phyloP scores from a whole-genome alignment of 2,329 filamentous ascomycete species.

The Dissoconium aciculare region DNA sequence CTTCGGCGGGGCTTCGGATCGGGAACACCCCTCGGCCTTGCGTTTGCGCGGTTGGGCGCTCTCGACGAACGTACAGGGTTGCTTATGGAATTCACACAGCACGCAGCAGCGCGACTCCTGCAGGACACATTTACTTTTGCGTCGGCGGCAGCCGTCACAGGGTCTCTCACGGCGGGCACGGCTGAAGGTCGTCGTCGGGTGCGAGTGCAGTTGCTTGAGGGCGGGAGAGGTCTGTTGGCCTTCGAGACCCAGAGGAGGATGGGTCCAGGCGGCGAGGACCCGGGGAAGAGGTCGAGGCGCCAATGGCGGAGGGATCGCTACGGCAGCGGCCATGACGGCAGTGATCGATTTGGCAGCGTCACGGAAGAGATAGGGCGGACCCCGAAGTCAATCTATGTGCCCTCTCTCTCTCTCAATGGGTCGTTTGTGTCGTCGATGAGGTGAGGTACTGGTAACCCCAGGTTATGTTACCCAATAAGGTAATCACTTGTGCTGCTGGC shows the following conservation, averaged over 20 bases:
- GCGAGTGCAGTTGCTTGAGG: conserved; percentile 20
- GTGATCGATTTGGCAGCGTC: background rate
- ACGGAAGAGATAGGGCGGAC: background rate
- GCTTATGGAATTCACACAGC: conserved; percentile 61
- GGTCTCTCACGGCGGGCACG: conserved; percentile 22
- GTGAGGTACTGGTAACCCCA: no score
- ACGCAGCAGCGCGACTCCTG: conserved; percentile 58
- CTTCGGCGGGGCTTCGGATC: conserved; percentile 14
- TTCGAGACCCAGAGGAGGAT: conserved; percentile 27
- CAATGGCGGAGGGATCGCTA: conserved; percentile 7
- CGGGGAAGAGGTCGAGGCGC: conserved; percentile 5
- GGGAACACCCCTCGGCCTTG: conserved; percentile 49
- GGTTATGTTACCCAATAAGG: no score
- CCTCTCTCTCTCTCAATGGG: background rate
- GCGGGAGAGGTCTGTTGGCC: conserved; percentile 30
- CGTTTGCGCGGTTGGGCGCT: conserved; percentile 67
- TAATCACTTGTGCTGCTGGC: no score
- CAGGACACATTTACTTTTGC: conserved; percentile 62
- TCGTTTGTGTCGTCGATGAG: background rate
- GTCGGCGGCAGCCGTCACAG: conserved; percentile 60
- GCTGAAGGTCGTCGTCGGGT: conserved; percentile 11
- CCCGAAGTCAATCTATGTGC: background rate
- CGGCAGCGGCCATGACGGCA: conserved; percentile 1
- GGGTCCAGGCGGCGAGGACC: conserved; percentile 26
- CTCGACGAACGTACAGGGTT: conserved; percentile 64